Evolutionary conservation across 345 rosid genomes (phyloP).

Genomic region (Melastoma malabathricum): DNA sequence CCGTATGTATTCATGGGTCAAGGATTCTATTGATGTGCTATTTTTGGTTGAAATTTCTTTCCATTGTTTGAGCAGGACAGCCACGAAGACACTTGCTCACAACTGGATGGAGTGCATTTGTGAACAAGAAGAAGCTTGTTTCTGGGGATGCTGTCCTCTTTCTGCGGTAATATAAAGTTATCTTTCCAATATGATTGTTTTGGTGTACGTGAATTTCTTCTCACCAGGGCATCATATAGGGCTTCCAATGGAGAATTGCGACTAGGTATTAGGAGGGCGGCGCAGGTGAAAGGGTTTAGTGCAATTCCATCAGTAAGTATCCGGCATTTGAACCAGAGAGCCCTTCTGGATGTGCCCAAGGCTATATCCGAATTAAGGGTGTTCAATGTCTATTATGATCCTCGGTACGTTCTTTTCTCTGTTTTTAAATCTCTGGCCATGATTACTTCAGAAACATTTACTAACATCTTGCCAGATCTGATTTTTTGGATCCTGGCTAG

Average conservation of each 20-base stretch:
- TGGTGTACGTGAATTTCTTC: too few species aligned
- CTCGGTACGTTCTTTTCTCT: conserved; percentile 37
- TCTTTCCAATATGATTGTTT: neutral
- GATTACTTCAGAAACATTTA: too few species aligned
- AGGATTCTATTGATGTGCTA: neutral
- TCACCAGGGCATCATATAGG: conserved; percentile 21
- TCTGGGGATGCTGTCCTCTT: conserved; percentile 99
- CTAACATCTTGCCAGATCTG: too few species aligned
- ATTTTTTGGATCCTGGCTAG: too few species aligned
- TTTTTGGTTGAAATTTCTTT: neutral
- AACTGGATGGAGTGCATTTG: conserved; percentile 98
- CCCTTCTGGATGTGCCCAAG: conserved; percentile 51
- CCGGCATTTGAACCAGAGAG: conserved; percentile 45
- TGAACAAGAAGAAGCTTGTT: conserved; percentile 92
- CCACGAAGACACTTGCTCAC: conserved; percentile 99
- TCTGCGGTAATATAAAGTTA: conserved; percentile 37
- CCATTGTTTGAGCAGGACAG: conserved; percentile 40
- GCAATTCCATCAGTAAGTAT: conserved; percentile 28
- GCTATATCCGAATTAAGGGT: conserved; percentile 43
- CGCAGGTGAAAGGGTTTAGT: conserved; percentile 48
- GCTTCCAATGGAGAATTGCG: conserved; percentile 91
- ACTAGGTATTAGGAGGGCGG: conserved; percentile 82
- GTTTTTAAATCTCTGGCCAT: neutral
- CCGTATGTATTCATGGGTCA: neutral
- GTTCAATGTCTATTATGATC: conserved; percentile 83